Percentiles rank a stretch among this genome's conserved stretches.
Conservation (phyloP, 2,329 filamentous ascomycete genomes). For the Hypoxylon sp. region DNA sequence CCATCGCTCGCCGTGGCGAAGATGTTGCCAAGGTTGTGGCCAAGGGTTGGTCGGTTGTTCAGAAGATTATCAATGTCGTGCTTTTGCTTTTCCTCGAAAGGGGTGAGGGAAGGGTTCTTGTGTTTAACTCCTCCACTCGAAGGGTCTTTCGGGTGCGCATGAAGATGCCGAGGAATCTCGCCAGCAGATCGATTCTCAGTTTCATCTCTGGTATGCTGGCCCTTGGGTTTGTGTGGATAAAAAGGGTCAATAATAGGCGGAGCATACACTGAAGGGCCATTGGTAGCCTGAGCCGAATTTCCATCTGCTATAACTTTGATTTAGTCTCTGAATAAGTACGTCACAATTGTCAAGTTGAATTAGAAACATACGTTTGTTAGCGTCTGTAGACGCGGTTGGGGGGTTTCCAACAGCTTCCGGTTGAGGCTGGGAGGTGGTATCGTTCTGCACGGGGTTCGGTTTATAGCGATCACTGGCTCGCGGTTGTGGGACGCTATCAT, state of each 20-base stretch:
- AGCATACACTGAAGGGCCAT: constrained; percentile 65
- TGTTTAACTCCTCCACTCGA: constrained; percentile 51
- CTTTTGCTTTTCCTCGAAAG: constrained; percentile 61
- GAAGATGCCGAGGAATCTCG: constrained; percentile 11
- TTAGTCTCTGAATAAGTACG: constrained; percentile 37
- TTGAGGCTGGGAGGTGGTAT: constrained; percentile 36
- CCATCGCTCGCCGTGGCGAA: constrained; percentile 5
- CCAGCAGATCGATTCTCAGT: constrained; percentile 2
- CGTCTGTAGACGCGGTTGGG: constrained; percentile 34
- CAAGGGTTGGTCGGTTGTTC: constrained; percentile 47
- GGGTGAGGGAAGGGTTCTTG: constrained; percentile 38
- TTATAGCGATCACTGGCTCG: constrained; percentile 46
- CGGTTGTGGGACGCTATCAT: constrained; percentile 36
- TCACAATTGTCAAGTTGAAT: background rate
- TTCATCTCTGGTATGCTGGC: constrained; percentile 27
- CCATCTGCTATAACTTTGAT: constrained; percentile 40
- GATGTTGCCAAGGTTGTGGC: constrained; percentile 14
- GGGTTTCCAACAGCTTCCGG: constrained; percentile 33
- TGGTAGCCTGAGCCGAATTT: constrained; percentile 49
- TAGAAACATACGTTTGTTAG: constrained; percentile 45
- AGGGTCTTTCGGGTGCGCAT: constrained; percentile 34
- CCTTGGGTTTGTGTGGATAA: constrained; percentile 19
- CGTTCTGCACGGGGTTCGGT: constrained; percentile 35
- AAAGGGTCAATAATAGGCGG: constrained; percentile 44
- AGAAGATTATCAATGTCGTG: constrained; percentile 58